Base-by-base conservation (phyloP, 2,329 filamentous ascomycete genomes). In the Lomentospora prolificans region DNA sequence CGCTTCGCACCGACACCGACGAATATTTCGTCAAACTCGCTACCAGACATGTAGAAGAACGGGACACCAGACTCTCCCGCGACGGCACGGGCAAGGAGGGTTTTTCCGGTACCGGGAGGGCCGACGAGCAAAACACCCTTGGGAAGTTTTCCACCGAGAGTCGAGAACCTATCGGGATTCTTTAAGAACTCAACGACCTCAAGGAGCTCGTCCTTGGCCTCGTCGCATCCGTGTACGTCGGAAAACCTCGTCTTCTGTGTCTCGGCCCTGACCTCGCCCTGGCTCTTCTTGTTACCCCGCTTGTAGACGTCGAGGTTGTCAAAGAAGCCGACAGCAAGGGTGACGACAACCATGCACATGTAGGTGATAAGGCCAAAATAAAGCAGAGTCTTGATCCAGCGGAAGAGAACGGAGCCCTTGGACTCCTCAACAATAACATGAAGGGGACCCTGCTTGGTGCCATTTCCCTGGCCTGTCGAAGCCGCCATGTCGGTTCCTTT, bases 31-130 rank as follows among this genome's bases (percentile, higher is more conserved):
- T 99, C 94, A 67, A 99, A 99, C 69, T 99, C 94, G 57, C 90
- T 95, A 53, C 94, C 94, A 66, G 94, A 99, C 92, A 99, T 97
- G 79, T 96, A 99, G 79, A 97, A 99, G 79, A 99, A 99, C 1
- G 94, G 94, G 17, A 99, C 94, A 56, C 92, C 94, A 55, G 94
- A 91, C 74, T 99, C 94, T 54, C 94, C 94, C 51, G 94, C 94
- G 58, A 99, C 94, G 56, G 94, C 95, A 65, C 94, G 86, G 60
- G 94, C 94, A 59, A 99, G 81, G 41, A 99, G 81, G 10, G 94
- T 99, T 75, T 99, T 99, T 73, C 94, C 94, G 59, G 94, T 99
- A 74, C 94, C 94, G 54, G 94, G 94, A 66, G 94, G 94, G 0
- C 94, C 94, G 65, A 96, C 90, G 24, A 99, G 81, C 53, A 99